Evolutionary conservation across 129 eudicot genomes (phyloP), one percentile per base, ranked within the genome.

Genomic region (Flaveria robusta): DNA sequence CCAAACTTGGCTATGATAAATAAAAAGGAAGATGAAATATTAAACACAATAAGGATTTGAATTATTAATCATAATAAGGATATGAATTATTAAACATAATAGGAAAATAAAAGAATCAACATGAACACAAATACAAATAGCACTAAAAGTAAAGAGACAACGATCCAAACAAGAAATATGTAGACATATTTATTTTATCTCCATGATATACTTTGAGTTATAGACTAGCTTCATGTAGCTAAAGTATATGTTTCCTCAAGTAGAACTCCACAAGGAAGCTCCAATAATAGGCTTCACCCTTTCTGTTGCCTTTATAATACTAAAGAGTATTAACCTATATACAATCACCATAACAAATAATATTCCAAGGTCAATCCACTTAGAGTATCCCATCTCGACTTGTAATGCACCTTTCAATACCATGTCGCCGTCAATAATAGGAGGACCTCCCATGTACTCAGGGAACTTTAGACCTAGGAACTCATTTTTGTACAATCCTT

Each of bases 361-460:
- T 54, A 90, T 77, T 15, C 60, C 88, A 62, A 90, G 77, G 65
- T 90, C 86, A 0, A 87, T 43, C 96, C 96, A 90, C 77, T 90
- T 90, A 2, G 96, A 87, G 71, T 81, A 79, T 3, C 84, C 78
- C 83, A 75, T 68, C 5, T 87, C 85, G 41, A 90, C 71, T 51
- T 87, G 83, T 80, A 77, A 85, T 8, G 23, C 11, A 13, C 77
- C 43, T 45, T 83, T 87, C 83, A 90, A 43, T 12, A 88, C 54
- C 50, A 39, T 66, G 16, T 77, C 77, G 2, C 88, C 93, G 2
- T 58, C 79, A 11, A 85, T 60, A 4, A 13, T 60, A 0, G 24
- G 49, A 4, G 69, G 71, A 11, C 89, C 92, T 69, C 68, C 22
- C 43, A 14, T 1, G 39, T 62, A 62, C 43, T 15, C 68, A 1